Conservation (phyloP, 805 yeast genomes). For the Sungouiozyma intestinalis region DNA sequence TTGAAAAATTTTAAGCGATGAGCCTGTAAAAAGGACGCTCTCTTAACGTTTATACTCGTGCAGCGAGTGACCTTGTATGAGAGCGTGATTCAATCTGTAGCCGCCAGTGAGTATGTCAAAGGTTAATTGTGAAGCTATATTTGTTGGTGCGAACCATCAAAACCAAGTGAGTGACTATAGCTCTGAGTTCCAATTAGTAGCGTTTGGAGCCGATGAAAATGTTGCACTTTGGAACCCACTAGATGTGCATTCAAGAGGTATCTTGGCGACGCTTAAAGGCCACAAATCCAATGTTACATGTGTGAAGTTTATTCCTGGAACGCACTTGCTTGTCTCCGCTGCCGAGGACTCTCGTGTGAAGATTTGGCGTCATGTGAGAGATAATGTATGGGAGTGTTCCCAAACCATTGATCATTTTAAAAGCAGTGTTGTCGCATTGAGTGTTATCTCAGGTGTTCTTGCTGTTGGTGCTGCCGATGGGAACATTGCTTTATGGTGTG, state of each 20-base stretch:
- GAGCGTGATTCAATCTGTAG: too few relatives aligned
- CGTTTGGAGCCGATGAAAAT: constrained; percentile 60
- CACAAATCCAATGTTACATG: constrained; percentile 57
- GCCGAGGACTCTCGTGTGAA: constrained; percentile 56
- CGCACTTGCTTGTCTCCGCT: constrained; percentile 43
- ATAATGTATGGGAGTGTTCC: constrained; percentile 12
- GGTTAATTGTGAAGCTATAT: constrained; percentile 40
- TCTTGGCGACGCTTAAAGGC: constrained; percentile 44
- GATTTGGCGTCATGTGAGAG: constrained; percentile 38
- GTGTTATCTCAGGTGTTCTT: constrained; percentile 35
- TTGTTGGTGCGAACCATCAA: constrained; percentile 66
- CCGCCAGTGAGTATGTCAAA: constrained; percentile 1
- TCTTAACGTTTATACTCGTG: too few relatives aligned
- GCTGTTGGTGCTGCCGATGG: constrained; percentile 62
- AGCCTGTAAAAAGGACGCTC: background rate
- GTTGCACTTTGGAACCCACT: constrained; percentile 65
- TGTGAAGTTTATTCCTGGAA: constrained; percentile 44
- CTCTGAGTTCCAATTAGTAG: constrained; percentile 33
- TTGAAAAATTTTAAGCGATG: background rate
- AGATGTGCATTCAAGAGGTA: constrained; percentile 34
- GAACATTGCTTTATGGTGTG: constrained; percentile 40
- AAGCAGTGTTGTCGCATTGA: constrained; percentile 46
- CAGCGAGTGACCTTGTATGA: too few relatives aligned
- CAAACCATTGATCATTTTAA: constrained; percentile 33
- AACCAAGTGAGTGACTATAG: constrained; percentile 48